Percentiles rank a stretch among this genome's conserved stretches.
These are phyloP conservation scores for Citrus maxima DNA, from an alignment of 345 rosid species.

Conservation along the genomic window DNA sequence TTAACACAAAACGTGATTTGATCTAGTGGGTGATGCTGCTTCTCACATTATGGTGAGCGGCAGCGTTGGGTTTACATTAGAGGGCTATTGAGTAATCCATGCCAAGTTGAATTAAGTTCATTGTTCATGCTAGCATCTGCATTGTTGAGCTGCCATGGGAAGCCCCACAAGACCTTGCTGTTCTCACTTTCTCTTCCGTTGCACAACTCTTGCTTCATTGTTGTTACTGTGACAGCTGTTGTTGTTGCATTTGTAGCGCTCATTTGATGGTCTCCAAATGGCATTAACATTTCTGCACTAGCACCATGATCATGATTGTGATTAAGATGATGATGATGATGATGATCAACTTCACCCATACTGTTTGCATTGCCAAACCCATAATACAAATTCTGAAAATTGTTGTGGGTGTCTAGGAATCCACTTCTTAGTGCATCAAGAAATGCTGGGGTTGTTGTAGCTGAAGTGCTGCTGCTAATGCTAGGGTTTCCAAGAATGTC, in stretches of 20 bases:
- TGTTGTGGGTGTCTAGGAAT: constrained; percentile 43
- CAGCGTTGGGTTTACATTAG: constrained; percentile 32
- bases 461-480: constrained; percentile 1
- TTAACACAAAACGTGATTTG: constrained; percentile 8
- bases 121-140: constrained; percentile 37
- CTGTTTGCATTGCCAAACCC: constrained; percentile 44
- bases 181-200: constrained; percentile 39
- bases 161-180: constrained; percentile 47
- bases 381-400: constrained; percentile 38
- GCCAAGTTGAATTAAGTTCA: constrained; percentile 52
- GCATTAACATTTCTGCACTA: constrained; percentile 32
- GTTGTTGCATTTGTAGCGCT: constrained; percentile 26
- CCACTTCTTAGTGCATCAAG: constrained; percentile 34
- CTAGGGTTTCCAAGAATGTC: constrained; percentile 37
- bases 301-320: constrained; percentile 13
- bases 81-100: constrained; percentile 51
- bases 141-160: constrained; percentile 68
- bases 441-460: constrained; percentile 15
- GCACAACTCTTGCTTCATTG: constrained; percentile 60
- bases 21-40: too few species aligned
- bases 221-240: constrained; percentile 40
- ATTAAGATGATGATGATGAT: neutral
- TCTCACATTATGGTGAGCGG: neutral
- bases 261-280: constrained; percentile 30
- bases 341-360: constrained; percentile 26